Base-by-base conservation (phyloP, 2,329 filamentous ascomycete species). In the Paradendryphiella salina region DNA sequence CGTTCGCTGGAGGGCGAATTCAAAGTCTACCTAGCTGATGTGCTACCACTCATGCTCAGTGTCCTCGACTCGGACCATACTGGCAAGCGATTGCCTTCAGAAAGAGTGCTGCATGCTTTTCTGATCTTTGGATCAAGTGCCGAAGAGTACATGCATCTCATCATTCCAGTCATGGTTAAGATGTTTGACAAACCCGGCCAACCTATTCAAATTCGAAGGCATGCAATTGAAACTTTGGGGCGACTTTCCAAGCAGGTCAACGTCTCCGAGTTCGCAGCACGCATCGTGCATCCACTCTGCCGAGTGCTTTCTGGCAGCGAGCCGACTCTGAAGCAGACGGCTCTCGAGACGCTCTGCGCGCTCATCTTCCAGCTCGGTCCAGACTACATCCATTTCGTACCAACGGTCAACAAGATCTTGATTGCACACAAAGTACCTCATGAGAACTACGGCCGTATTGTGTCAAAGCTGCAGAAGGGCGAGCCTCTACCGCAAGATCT, bases 101-200 rank as follows among this genome's bases (percentile, higher is more conserved):
- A 96, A 70, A 87, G 88, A 62, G 92, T 99, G 3, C 79, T 99
- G 18, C 94, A 97, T 69, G 92, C 93, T 0, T 96, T 99, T 73
- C 77, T 99, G 21, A 89, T 99, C 0, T 99, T 99, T 70, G 95
- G 95, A 1, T 87, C 92, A 0, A 97, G 92, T 66, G 89, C 89
- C 9, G 94, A 99, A 71, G 94, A 99, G 71, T 99, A 99, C 72
- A 99, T 99, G 94, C 94, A 99, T 71, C 80, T 99, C 44, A 97
- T 99, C 60, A 90, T 99, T 43, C 94, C 94, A 0, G 90, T 96
- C 29, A 91, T 99, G 65, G 92, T 99, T 7, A 86, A 88, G 36
- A 88, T 96, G 40, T 97, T 99, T 66, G 93, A 99, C 71, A 95
- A 90, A 67, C 84, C 88, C 26, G 86, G 88, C 9, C 89, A 95